These are phyloP conservation scores for Quercus cerris DNA, from an alignment of 306 rosid species.

Conservation along the genomic window DNA sequence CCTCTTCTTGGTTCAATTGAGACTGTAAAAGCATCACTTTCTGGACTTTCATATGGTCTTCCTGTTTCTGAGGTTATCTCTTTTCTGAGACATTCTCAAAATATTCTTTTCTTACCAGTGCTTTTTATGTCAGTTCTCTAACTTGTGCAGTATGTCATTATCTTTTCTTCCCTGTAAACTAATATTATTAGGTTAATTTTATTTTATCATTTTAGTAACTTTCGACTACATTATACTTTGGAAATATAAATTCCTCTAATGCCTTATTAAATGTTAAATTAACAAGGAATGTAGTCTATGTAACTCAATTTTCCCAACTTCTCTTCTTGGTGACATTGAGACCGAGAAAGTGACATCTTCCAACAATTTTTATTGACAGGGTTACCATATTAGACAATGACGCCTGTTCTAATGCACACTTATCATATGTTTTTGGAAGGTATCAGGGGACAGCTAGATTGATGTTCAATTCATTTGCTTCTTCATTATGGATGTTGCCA, in stretches of 20 bases:
- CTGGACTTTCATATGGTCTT: constrained; percentile 86
- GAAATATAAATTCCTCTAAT: not conserved
- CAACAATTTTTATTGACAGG: constrained; percentile 3
- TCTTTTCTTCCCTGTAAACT: constrained; percentile 4
- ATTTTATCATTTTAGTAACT: constrained; percentile 4
- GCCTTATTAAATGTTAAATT: not conserved
- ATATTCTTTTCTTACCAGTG: constrained; percentile 11
- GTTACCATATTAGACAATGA: not conserved
- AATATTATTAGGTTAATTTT: not conserved
- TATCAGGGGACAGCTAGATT: constrained; percentile 94
- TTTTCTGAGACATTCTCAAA: not conserved
- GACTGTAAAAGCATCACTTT: constrained; percentile 83
- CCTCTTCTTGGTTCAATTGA: constrained; percentile 93
- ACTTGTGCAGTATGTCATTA: constrained; percentile 12
- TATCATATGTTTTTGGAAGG: constrained; percentile 36
- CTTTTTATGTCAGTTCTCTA: constrained; percentile 2
- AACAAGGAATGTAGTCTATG: not conserved
- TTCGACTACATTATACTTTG: not conserved
- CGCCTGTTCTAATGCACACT: constrained; percentile 36
- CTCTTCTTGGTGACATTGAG: constrained; percentile 5
- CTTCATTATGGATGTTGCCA: constrained; percentile 96
- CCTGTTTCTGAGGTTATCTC: constrained; percentile 88
- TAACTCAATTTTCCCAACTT: constrained; percentile 1
- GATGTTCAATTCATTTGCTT: constrained; percentile 91
- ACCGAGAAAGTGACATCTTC: not conserved